Conservation (phyloP, 352 stramenopile genomes). For the Phytophthora podocarpi region DNA sequence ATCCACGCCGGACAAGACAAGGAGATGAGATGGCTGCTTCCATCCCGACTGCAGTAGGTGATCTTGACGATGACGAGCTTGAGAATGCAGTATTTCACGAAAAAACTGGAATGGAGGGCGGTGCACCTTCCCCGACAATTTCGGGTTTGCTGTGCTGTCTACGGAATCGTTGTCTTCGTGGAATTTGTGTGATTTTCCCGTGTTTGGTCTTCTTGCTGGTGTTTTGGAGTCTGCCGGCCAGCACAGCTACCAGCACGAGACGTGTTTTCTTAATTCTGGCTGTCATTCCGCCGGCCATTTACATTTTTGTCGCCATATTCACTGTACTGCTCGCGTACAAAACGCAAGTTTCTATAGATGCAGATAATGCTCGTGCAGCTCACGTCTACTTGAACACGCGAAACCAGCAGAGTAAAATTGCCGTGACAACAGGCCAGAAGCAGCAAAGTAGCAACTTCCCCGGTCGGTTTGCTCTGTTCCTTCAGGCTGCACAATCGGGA, state of each 20-base stretch:
- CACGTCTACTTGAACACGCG: slow-evolving; percentile 54
- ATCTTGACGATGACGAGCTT: slow-evolving; percentile 21
- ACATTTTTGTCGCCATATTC: slow-evolving; percentile 37
- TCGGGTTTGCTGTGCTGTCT: slow-evolving; percentile 67
- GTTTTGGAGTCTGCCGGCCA: slow-evolving; percentile 41
- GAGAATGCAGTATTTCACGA: slow-evolving; percentile 74
- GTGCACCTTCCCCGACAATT: slow-evolving; percentile 44
- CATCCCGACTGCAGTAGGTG: slow-evolving; percentile 11
- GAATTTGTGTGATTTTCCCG: slow-evolving; percentile 60
- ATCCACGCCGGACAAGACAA: neutral
- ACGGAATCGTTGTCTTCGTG: slow-evolving; percentile 59
- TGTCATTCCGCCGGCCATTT: slow-evolving; percentile 44
- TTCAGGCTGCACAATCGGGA: slow-evolving; percentile 55
- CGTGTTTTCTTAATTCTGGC: slow-evolving; percentile 52
- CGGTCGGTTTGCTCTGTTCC: slow-evolving; percentile 65
- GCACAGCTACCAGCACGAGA: slow-evolving; percentile 29
- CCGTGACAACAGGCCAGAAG: slow-evolving; percentile 44
- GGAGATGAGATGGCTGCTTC: slow-evolving; percentile 26
- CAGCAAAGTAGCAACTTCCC: slow-evolving; percentile 38
- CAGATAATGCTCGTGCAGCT: slow-evolving; percentile 60
- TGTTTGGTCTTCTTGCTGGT: slow-evolving; percentile 61
- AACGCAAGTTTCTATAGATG: slow-evolving; percentile 55
- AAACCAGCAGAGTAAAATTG: slow-evolving; percentile 58
- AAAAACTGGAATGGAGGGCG: slow-evolving; percentile 33
- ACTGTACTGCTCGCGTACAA: slow-evolving; percentile 55